Conservation (phyloP, 768 basidiomycete species). For the Xanthoconium purpureum region DNA sequence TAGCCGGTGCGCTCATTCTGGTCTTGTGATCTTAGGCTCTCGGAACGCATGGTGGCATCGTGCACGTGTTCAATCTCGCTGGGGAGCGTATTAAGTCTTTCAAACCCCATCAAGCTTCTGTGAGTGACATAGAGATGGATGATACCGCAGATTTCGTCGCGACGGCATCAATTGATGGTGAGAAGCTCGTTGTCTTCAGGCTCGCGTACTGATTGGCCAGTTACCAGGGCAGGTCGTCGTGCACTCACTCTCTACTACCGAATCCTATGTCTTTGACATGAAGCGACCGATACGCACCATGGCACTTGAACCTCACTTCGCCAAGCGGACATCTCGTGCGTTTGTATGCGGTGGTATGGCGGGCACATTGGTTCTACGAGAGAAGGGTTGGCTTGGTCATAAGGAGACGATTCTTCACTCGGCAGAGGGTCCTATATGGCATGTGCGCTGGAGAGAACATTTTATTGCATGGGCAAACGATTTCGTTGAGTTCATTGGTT, state of each 20-base stretch:
- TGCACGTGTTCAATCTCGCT: constrained; percentile 76
- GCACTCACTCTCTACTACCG: constrained; percentile 72
- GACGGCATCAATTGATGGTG: constrained; percentile 92
- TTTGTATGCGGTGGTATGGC: constrained; percentile 93
- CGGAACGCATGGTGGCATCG: constrained; percentile 91
- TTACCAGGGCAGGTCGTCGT: constrained; percentile 84
- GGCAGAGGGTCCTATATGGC: constrained; percentile 95
- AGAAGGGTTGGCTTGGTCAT: constrained; percentile 96
- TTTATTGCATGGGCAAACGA: constrained; percentile 98
- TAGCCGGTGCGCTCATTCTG: neutral
- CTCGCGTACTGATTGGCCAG: constrained; percentile 47
- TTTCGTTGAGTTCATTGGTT: constrained; percentile 46
- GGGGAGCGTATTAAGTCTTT: constrained; percentile 86
- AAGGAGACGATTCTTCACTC: constrained; percentile 80
- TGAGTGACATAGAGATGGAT: constrained; percentile 84
- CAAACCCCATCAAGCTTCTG: constrained; percentile 84
- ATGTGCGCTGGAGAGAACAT: constrained; percentile 77
- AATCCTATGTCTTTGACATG: constrained; percentile 84
- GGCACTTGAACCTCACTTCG: constrained; percentile 87
- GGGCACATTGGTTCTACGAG: constrained; percentile 79
- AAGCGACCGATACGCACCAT: constrained; percentile 90
- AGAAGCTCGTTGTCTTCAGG: constrained; percentile 35
- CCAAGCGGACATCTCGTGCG: constrained; percentile 68
- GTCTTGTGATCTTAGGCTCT: constrained; percentile 56
- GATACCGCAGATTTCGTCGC: constrained; percentile 84